Evolutionary conservation across 164 flowering plant genomes (phyloP), one percentile per base, ranked within the genome.

Genomic region (Annona cherimola): DNA sequence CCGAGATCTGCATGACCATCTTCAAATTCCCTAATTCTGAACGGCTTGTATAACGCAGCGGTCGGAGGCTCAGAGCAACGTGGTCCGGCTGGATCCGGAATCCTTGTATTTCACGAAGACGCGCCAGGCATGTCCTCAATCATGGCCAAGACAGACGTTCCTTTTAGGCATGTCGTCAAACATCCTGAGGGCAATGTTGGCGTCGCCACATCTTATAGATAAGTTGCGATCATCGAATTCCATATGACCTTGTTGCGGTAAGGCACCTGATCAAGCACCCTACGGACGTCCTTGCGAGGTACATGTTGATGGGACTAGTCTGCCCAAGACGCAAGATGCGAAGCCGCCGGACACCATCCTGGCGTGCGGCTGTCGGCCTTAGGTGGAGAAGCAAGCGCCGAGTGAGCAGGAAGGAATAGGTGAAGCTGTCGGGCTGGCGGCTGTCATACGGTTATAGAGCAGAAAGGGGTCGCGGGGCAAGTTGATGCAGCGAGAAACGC

Each of bases 291-390:
- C 57, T 42, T 4, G 8, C 14, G 3, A 69, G 71, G 68, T 91
- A 91, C 69, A 89, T 75, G 74, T 88, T 87, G 5, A 91, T 72
- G 83, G 89, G 80, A 77, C 77, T 87, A 0, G 90, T 88, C 74
- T 69, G 75, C 69, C 88, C 86, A 81, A 80, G 65, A 80, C 77
- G 69, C 85, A 78, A 0, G 81, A 80, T 19, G 69, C 77, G 7
- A 75, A 79, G 74, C 97, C 93, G 67, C 70, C 74, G 12, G 43
- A 73, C 74, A 86, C 14, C 68, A 85, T 70, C 19, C 81, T 78
- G 42, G 82, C 89, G 73, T 91, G 94, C 8, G 87, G 70, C 85
- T 87, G 87, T 67, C 81, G 71, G 14, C 91, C 97, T 59, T 81
- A 83, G 42, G 81, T 76, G 42, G 80, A 64, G 69, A 75, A 77